Conservation (phyloP, 768 basidiomycete genomes). For the Pleurotus giganteus region DNA sequence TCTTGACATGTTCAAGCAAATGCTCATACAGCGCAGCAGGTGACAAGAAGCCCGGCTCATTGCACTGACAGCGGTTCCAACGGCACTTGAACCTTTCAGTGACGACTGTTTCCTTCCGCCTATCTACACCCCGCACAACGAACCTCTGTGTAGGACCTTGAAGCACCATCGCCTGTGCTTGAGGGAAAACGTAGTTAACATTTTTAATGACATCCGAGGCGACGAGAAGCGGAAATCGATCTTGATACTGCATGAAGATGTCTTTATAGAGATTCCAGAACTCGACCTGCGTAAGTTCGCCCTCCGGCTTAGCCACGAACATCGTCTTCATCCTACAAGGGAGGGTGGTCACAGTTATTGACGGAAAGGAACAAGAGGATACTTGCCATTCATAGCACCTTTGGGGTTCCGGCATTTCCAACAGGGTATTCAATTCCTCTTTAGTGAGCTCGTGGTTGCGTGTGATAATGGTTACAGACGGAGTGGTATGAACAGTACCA, state of each 20-base stretch:
- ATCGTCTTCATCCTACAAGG: conserved; percentile 82
- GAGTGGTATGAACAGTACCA: conserved; percentile 54
- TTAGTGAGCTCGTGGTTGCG: conserved; percentile 66
- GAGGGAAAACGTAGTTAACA: conserved; percentile 80
- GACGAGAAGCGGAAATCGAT: conserved; percentile 61
- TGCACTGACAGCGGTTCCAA: conserved; percentile 68
- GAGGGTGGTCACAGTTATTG: too few relatives aligned
- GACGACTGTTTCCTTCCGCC: conserved; percentile 55
- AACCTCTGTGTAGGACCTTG: conserved; percentile 72
- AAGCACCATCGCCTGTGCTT: conserved; percentile 85
- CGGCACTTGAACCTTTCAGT: conserved; percentile 71
- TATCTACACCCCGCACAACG: conserved; percentile 83
- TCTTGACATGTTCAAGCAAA: conserved; percentile 54
- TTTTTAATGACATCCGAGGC: conserved; percentile 96
- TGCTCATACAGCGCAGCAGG: conserved; percentile 75
- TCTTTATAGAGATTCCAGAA: conserved; percentile 96
- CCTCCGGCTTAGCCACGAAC: conserved; percentile 73
- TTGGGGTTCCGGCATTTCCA: conserved; percentile 66
- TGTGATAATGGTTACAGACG: conserved; percentile 44
- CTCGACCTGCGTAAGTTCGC: conserved; percentile 89
- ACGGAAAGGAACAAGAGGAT: neutral
- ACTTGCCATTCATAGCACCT: conserved; percentile 81
- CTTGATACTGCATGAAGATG: conserved; percentile 62
- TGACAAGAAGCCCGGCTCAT: conserved; percentile 41
- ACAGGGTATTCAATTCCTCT: conserved; percentile 63